These are phyloP conservation scores for Penicillium sp. DNA, from an alignment of 2,329 filamentous ascomycete species.

Conservation along the genomic window DNA sequence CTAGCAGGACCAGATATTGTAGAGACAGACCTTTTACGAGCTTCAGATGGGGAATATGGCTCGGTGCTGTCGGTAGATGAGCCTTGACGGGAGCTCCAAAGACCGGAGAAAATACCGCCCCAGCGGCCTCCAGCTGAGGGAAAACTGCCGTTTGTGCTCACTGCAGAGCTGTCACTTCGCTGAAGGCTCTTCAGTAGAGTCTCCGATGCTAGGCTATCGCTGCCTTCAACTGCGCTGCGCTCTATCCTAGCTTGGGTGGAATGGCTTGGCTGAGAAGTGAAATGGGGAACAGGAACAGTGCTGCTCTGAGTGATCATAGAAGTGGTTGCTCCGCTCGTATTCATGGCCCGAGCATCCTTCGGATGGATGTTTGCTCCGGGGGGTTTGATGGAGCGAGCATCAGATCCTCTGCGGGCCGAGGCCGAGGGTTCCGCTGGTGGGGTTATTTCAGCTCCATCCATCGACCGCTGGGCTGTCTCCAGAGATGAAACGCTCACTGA, in stretches of 20 bases:
- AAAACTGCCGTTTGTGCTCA: conserved; percentile 46
- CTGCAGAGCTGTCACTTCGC: conserved; percentile 51
- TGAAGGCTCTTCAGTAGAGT: conserved; percentile 55
- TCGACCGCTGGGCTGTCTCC: conserved; percentile 37
- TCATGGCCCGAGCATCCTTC: conserved; percentile 44
- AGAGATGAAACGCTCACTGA: conserved; percentile 47
- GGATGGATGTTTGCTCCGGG: conserved; percentile 46
- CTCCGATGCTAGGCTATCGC: conserved; percentile 51
- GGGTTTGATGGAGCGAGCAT: conserved; percentile 45
- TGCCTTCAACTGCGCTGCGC: conserved; percentile 25
- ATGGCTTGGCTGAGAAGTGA: conserved; percentile 44
- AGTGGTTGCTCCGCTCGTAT: conserved; percentile 51
- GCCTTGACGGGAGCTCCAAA: conserved; percentile 53
- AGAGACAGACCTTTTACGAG: conserved; percentile 31
- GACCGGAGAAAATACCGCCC: conserved; percentile 55
- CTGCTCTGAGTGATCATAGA: conserved; percentile 51
- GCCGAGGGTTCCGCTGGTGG: conserved; percentile 19
- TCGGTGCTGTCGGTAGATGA: conserved; percentile 45
- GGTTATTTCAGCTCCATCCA: conserved; percentile 33
- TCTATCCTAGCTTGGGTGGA: conserved; percentile 26
- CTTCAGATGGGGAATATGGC: conserved; percentile 19
- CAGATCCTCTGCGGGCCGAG: conserved; percentile 39
- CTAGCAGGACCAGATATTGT: conserved; percentile 23
- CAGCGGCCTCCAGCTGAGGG: conserved; percentile 50
- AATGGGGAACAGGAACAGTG: conserved; percentile 53